Base-by-base conservation (phyloP, 2,329 filamentous ascomycete species). In the Zasmidium citrigriseum region DNA sequence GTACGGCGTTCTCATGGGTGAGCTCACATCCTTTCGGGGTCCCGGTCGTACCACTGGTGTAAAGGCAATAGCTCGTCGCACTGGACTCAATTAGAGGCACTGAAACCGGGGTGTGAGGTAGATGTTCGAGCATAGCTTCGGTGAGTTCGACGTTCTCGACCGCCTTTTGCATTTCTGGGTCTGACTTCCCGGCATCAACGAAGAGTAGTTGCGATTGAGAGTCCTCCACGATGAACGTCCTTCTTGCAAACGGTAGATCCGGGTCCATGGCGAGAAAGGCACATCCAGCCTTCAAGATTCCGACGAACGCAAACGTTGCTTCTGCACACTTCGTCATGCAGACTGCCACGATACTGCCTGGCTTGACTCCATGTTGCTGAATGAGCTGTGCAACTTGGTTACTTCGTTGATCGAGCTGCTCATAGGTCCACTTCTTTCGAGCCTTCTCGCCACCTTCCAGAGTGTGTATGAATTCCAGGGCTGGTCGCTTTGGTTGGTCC, bases 1-100 rank as follows among this genome's bases (percentile, higher is more conserved):
- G 93, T 0, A 96, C 89, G 0, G 89, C 86, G 71, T 96, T 97
- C 52, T 91, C 86, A 68, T 97, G 93, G 0, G 89, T 96, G 48
- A 97, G 86, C 58, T 95, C 86, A 65, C 92, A 96, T 1, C 91
- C 91, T 67, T 96, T 96, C 0, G 92, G 91, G 0, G 86, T 89
- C 2, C 91, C 91, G 0, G 91, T 96, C 0, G 91, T 96, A 2
- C 91, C 91, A 2, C 89, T 93, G 0, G 91, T 96, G 72, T 96
- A 96, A 1, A 96, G 80, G 58, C 90, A 93, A 70, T 96, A 96
- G 65, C 88, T 91, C 0, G 86, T 85, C 63, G 87, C 83, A 21
- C 82, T 77, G 3, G 83, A 73, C 1, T 71, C 64, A 56, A 75
- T 70, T 4, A 55, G 41, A 72, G 70, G n/a, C 58, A 78, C 70